phyloP scores from a whole-genome alignment of 2,329 filamentous ascomycete species.

The Helminthosporium solani region DNA sequence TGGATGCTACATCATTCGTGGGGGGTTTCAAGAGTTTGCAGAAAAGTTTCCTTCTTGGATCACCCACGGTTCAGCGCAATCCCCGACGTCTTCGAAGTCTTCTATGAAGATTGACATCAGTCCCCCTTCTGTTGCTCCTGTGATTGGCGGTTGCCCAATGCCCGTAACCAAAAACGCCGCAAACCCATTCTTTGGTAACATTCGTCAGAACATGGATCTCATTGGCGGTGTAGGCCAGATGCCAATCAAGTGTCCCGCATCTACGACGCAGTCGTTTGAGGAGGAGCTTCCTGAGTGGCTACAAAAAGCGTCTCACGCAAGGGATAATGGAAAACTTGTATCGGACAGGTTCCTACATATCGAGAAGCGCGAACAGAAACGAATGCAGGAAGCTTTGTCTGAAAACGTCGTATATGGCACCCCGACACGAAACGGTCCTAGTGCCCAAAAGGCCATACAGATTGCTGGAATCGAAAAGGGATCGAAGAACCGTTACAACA shows the following conservation, averaged over 20 bases:
- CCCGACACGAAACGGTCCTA: conserved; percentile 34
- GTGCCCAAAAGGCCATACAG: conserved; percentile 57
- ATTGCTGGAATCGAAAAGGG: conserved; percentile 94
- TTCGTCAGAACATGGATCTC: conserved; percentile 94
- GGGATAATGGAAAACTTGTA: conserved; percentile 75
- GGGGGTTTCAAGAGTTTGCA: conserved; percentile 77
- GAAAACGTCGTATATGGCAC: conserved; percentile 60
- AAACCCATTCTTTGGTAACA: conserved; percentile 94
- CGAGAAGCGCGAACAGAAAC: conserved; percentile 79
- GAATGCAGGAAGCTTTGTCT: conserved; percentile 83
- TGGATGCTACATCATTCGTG: conserved; percentile 70
- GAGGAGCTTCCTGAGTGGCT: conserved; percentile 75
- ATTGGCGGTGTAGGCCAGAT: conserved; percentile 89
- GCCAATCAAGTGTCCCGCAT: conserved; percentile 58
- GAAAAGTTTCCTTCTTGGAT: conserved; percentile 65
- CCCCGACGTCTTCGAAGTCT: conserved; percentile 22
- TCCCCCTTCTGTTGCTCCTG: conserved; percentile 63
- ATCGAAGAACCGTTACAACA: conserved; percentile 94
- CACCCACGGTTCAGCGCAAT: conserved; percentile 47
- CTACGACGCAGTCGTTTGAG: conserved; percentile 50
- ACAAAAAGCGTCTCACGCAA: conserved; percentile 62
- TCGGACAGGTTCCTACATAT: conserved; percentile 82
- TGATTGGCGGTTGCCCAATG: conserved; percentile 87
- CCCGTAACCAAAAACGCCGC: conserved; percentile 67
- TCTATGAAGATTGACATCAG: conserved; percentile 25